Evolutionary conservation across 345 rosid genomes (phyloP).

Genomic region (Eucalyptus erythrocorys): DNA sequence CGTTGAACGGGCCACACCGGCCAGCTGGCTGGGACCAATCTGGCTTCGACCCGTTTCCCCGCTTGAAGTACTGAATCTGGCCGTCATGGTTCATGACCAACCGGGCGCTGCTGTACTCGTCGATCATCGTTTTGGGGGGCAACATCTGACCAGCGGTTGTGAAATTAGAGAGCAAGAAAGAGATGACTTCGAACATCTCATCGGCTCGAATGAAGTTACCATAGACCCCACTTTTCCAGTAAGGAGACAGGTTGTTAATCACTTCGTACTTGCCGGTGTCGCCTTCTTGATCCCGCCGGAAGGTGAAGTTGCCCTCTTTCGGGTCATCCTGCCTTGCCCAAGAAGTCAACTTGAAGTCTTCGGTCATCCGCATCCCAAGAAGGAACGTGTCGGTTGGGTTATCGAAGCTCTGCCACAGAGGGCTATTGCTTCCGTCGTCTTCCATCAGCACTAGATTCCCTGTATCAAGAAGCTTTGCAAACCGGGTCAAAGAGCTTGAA

Average conservation of each 20-base stretch:
- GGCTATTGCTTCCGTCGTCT: neutral
- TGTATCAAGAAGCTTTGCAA: too few relatives aligned
- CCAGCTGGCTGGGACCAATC: constrained; percentile 8
- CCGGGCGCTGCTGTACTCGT: neutral
- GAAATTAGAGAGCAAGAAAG: too few relatives aligned
- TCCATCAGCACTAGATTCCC: constrained; percentile 23
- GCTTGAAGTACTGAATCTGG: neutral
- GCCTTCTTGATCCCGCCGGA: neutral
- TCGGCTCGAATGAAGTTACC: neutral
- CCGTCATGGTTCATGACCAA: constrained; percentile 15
- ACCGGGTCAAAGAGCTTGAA: constrained; percentile 11
- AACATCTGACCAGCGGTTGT: too few relatives aligned
- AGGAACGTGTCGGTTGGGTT: constrained; percentile 44
- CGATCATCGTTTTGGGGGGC: too few relatives aligned
- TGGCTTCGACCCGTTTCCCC: neutral
- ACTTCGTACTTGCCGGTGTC: neutral
- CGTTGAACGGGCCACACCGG: neutral
- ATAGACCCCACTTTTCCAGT: neutral
- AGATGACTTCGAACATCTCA: neutral
- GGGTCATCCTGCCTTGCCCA: constrained; percentile 43
- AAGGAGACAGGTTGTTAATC: neutral
- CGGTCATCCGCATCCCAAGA: constrained; percentile 34
- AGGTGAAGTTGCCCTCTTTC: constrained; percentile 32
- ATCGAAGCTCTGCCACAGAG: constrained; percentile 34
- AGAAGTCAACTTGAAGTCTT: neutral